Percentiles rank a stretch among this genome's conserved stretches.
These are phyloP conservation scores for Colletotrichum sp. DNA, from an alignment of 2,329 filamentous ascomycete species.

Conservation along the genomic window DNA sequence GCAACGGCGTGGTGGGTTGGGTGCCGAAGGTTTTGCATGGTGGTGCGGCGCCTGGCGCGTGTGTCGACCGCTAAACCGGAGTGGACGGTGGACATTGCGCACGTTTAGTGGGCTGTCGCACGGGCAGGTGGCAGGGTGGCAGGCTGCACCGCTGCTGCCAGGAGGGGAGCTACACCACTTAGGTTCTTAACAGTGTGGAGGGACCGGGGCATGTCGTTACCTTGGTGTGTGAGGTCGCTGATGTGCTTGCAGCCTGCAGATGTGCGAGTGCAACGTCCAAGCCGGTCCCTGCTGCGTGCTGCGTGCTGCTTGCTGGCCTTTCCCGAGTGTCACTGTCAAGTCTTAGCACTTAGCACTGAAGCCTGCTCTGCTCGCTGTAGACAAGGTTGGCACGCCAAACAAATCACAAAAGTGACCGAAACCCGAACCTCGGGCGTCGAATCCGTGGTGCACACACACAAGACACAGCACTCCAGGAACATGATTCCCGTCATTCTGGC, in stretches of 20 bases:
- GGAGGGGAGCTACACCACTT: neutral
- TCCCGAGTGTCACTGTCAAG: neutral
- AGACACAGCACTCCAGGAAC: neutral
- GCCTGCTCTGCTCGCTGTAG: neutral
- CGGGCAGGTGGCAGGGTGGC: neutral
- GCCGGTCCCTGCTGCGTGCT: neutral
- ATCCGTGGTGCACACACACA: neutral
- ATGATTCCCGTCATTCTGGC: neutral
- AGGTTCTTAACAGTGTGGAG: neutral
- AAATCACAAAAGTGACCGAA: neutral
- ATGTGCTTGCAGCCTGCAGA: neutral
- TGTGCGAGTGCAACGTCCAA: neutral
- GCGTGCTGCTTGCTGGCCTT: neutral
- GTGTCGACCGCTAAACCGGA: neutral
- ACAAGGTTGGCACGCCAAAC: neutral
- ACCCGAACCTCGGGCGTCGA: neutral
- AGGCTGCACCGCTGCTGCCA: neutral
- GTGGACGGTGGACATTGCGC: neutral
- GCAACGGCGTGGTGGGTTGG: constrained; percentile 9
- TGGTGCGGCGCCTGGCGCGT: neutral
- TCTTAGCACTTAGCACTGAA: constrained; percentile 17
- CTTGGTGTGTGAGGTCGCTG: neutral
- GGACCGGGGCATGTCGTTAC: neutral
- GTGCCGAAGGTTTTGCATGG: neutral
- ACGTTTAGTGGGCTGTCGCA: neutral